Evolutionary conservation across 192 early-diverging fungal genomes (phyloP), one percentile per base, ranked within the genome.

Genomic region (Backusella psychrophila): DNA sequence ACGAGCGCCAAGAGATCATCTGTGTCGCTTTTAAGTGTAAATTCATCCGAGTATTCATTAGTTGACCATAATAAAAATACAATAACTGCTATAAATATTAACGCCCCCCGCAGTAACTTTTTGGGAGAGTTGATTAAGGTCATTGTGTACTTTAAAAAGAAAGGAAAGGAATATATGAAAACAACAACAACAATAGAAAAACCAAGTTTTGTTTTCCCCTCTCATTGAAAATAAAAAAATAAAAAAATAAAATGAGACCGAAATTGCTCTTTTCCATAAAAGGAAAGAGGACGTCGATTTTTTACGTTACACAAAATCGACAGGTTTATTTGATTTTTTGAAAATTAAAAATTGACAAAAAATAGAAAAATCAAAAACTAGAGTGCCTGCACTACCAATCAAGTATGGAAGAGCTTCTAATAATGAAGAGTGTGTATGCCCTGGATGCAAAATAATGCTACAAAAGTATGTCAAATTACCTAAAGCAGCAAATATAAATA

Each of bases 401-500:
- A 96, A 74, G 68, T 87, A 89, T 23, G 88, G 88, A 17, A 90
- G 63, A 19, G 83, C 83, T 46, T 81, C 80, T 6, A 75, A 38
- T 26, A 90, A 38, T 52, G 78, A 78, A 34, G 19, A 63, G 5
- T 12, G 77, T 46, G 34, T 81, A 65, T 19, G 56, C 67, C 46
- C 76, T 34, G 83, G 81, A n/a, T 78, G 82, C 8, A 65, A 71
- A 8, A 89, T 66, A 66, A 93, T 91, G 31, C 80, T 85, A 7
- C 75, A 44, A 6, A 90, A 80, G 49, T 91, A 95, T n/a, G 80
- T 87, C 8, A 94, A 73, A 65, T 94, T 93, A 11, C 90, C 93
- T 70, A 90, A 84, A 21, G 89, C 89, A 4, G 92, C 90, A 76
- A 91, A 94, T 38, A 88, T 79, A 78, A 95, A 94, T 87, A 95